Percentiles rank a stretch among this genome's conserved stretches.
Conservation (phyloP, 306 rosid species). For the Alnus glutinosa region DNA sequence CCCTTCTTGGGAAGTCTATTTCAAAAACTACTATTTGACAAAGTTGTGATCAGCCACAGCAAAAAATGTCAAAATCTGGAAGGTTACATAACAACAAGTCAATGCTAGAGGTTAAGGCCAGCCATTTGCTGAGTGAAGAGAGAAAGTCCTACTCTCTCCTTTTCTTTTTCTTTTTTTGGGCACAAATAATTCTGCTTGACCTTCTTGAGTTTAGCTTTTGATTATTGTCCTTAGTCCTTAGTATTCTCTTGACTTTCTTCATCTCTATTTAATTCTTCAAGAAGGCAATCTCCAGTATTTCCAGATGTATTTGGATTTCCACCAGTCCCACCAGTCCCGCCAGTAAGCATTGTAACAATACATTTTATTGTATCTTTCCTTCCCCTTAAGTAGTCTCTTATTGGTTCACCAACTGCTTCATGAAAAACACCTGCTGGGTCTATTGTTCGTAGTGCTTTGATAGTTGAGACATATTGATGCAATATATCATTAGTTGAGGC, state of each 20-base stretch:
- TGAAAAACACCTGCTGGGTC: conserved; percentile 98
- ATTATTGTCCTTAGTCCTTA: conserved; percentile 19
- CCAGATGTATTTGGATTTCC: conserved; percentile 81
- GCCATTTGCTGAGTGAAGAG: too few relatives aligned
- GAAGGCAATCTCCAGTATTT: conserved; percentile 95
- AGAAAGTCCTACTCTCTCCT: too few relatives aligned
- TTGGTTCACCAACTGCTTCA: conserved; percentile 97
- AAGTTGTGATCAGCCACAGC: too few relatives aligned
- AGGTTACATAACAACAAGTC: too few relatives aligned
- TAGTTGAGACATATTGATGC: conserved; percentile 97
- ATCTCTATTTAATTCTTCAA: conserved; percentile 94
- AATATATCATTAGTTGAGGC: conserved; percentile 97
- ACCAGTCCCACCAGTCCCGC: conserved; percentile 88
- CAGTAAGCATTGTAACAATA: conserved; percentile 96
- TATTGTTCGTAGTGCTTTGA: conserved; percentile 88
- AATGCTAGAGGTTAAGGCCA: too few relatives aligned
- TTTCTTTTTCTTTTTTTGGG: too few relatives aligned
- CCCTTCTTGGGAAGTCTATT: too few relatives aligned
- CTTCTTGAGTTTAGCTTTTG: too few relatives aligned
- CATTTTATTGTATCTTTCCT: conserved; percentile 98
- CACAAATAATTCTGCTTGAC: too few relatives aligned
- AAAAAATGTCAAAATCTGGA: too few relatives aligned
- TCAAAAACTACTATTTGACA: too few relatives aligned
- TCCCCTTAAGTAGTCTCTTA: conserved; percentile 93
- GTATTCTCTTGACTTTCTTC: conserved; percentile 81